Evolutionary conservation across 495 filamentous ascomycete genomes (phyloP).

Genomic region (Astrothelium macrocarpum): DNA sequence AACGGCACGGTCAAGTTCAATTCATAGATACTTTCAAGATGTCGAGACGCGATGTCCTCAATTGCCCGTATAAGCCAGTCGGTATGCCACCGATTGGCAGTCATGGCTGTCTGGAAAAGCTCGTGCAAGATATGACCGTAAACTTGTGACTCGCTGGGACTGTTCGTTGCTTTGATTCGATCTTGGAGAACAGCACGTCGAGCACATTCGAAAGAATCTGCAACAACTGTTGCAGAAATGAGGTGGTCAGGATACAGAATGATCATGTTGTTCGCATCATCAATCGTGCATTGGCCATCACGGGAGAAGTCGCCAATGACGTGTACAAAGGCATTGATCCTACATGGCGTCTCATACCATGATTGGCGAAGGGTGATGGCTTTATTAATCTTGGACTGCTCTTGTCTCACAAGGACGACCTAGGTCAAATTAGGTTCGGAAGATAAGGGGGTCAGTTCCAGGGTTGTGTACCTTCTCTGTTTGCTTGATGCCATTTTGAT

Average conservation of each 20-base stretch:
- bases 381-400: conserved; percentile 53
- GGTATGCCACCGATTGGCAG: conserved; percentile 70
- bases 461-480: conserved; percentile 57
- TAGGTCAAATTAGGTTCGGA: conserved; percentile 28
- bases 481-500: conserved; percentile 47
- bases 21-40: conserved; percentile 77
- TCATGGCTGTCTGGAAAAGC: conserved; percentile 82
- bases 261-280: conserved; percentile 71
- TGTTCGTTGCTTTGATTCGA: conserved; percentile 76
- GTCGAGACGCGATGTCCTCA: conserved; percentile 51
- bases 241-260: conserved; percentile 94
- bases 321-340: conserved; percentile 66
- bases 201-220: conserved; percentile 82
- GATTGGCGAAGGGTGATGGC: conserved; percentile 70
- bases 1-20: conserved; percentile 64
- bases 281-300: conserved; percentile 57
- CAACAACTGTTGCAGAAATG: conserved; percentile 85
- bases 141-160: conserved; percentile 63
- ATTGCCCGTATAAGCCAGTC: conserved; percentile 55
- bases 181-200: conserved; percentile 88
- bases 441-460: not conserved
- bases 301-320: conserved; percentile 69
- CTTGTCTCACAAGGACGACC: conserved; percentile 68
- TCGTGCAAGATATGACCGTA: conserved; percentile 92
- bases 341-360: conserved; percentile 73